phyloP scores from a whole-genome alignment of 805 yeast species.

The Tetrapisispora pingtungensis region DNA sequence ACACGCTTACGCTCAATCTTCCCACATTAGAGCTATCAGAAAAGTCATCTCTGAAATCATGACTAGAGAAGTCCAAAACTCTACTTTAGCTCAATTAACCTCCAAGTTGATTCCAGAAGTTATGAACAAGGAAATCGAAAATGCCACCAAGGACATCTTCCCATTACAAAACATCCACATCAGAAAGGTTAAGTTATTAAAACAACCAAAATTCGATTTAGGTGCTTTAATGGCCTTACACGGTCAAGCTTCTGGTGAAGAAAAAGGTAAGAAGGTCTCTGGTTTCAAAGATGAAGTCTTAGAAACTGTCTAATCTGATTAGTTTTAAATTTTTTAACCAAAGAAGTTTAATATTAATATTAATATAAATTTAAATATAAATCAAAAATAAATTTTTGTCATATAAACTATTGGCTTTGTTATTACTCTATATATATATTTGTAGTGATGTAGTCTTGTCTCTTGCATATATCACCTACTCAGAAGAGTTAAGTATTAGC shows the following conservation, averaged over 20 bases:
- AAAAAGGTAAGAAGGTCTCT: constrained; percentile 94
- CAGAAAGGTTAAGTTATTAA: constrained; percentile 97
- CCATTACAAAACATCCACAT: constrained; percentile 98
- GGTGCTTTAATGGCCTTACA: constrained; percentile 93
- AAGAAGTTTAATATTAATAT: constrained; percentile 2
- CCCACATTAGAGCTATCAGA: constrained; percentile 95
- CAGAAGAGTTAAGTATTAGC: too few relatives aligned
- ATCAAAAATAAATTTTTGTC: constrained; percentile 4
- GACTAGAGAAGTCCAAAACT: constrained; percentile 91
- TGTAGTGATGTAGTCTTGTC: not conserved
- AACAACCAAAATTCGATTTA: constrained; percentile 97
- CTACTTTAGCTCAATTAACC: constrained; percentile 92
- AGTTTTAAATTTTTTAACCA: constrained; percentile 3
- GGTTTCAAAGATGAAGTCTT: constrained; percentile 98
- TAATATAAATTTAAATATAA: constrained; percentile 1
- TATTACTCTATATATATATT: not conserved
- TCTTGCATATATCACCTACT: too few relatives aligned
- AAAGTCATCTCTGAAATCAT: constrained; percentile 93
- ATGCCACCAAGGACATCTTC: constrained; percentile 87
- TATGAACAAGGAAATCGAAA: constrained; percentile 96
- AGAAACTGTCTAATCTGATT: constrained; percentile 72
- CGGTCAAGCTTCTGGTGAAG: constrained; percentile 91
- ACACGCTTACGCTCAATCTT: constrained; percentile 95
- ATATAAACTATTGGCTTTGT: constrained; percentile 1
- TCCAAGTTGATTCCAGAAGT: constrained; percentile 97